Conservation (phyloP, 768 basidiomycete species). For the Rhizopogon vulgaris region DNA sequence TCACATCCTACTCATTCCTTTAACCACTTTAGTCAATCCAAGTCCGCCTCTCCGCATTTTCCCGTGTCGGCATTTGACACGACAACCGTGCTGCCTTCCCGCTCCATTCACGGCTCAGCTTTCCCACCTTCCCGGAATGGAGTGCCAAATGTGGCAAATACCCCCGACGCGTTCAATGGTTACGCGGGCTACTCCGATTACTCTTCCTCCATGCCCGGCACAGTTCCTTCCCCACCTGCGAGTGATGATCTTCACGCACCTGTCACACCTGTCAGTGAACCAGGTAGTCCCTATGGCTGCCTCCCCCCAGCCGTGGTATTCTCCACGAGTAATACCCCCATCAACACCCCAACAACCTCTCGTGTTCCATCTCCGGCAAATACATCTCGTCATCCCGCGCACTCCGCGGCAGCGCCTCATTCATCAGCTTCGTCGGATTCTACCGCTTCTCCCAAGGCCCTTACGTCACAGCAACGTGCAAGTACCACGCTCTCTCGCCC, state of each 20-base stretch:
- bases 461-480: slow-evolving; percentile 29
- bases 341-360: slow-evolving; percentile 43
- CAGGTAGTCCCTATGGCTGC: slow-evolving; percentile 36
- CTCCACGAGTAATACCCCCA: slow-evolving; percentile 39
- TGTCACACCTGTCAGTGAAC: slow-evolving; percentile 24
- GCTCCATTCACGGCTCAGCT: slow-evolving; percentile 28
- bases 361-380: slow-evolving; percentile 30
- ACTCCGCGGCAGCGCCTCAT: slow-evolving; percentile 10
- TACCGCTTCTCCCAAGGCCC: slow-evolving; percentile 16
- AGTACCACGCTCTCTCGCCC: slow-evolving; percentile 43
- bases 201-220: slow-evolving; percentile 55
- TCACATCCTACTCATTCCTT: slow-evolving; percentile 27
- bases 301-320: slow-evolving; percentile 66
- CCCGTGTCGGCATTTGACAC: slow-evolving; percentile 49
- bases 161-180: slow-evolving; percentile 56
- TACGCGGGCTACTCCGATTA: slow-evolving; percentile 68
- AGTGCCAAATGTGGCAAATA: slow-evolving; percentile 23
- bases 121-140: slow-evolving; percentile 24
- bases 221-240: slow-evolving; percentile 31
- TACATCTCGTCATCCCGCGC: slow-evolving; percentile 14
- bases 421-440: slow-evolving; percentile 22
- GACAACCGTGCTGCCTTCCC: slow-evolving; percentile 47
- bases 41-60: slow-evolving; percentile 19
- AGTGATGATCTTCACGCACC: slow-evolving; percentile 22
- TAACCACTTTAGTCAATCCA: slow-evolving; percentile 25